phyloP scores from a whole-genome alignment of 2,329 filamentous ascomycete genomes.

The Pseudogymnoascus sp. region DNA sequence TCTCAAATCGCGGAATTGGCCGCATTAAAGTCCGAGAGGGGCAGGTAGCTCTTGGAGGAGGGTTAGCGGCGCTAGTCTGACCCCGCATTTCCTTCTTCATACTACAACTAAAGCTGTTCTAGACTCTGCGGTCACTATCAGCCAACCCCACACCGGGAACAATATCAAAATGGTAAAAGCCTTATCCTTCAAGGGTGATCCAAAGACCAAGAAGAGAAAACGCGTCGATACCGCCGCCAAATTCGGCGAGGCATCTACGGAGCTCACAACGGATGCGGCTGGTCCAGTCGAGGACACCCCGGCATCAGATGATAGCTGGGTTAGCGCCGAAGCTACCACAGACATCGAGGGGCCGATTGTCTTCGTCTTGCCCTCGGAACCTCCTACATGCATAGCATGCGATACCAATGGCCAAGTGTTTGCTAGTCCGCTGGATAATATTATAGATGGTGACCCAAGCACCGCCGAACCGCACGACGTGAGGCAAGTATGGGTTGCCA shows the following conservation, averaged over 20 bases:
- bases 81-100: slow-evolving; percentile 1
- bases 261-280: slow-evolving; percentile 31
- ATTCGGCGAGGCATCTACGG: slow-evolving; percentile 32
- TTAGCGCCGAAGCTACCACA: slow-evolving; percentile 65
- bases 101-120: not conserved
- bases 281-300: slow-evolving; percentile 18
- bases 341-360: slow-evolving; percentile 80
- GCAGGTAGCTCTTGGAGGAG: not conserved
- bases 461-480: slow-evolving; percentile 95
- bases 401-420: slow-evolving; percentile 86
- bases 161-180: slow-evolving; percentile 69
- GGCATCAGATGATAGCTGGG: slow-evolving; percentile 77
- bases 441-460: slow-evolving; percentile 72
- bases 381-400: slow-evolving; percentile 69
- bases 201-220: slow-evolving; percentile 89
- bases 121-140: not conserved
- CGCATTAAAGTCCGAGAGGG: not conserved
- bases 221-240: slow-evolving; percentile 45
- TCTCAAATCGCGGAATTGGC: not conserved
- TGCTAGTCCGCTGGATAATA: slow-evolving; percentile 73
- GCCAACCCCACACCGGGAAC: not conserved
- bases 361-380: slow-evolving; percentile 70
- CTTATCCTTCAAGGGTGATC: slow-evolving; percentile 94
- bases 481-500: slow-evolving; percentile 90
- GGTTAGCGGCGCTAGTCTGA: not conserved